Conservation (phyloP, 2,329 filamentous ascomycete genomes). For the Trichoderma lentiforme region DNA sequence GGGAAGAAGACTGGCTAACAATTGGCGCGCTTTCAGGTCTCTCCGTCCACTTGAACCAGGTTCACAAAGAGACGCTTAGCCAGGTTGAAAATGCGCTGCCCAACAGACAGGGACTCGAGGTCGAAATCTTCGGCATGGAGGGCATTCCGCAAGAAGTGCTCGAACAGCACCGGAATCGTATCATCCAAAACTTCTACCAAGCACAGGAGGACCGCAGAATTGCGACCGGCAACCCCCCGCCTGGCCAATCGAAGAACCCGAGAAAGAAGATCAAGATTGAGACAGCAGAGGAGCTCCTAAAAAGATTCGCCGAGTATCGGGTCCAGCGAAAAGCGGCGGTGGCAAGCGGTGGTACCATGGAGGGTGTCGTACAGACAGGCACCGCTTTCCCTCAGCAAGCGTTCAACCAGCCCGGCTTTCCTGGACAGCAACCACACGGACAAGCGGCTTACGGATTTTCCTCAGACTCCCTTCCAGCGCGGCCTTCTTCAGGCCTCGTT, state of each 20-base stretch:
- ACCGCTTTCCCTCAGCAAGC: constrained; percentile 4
- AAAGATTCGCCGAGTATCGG: constrained; percentile 73
- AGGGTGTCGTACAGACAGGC: constrained; percentile 26
- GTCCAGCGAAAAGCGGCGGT: constrained; percentile 60
- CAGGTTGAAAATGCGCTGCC: constrained; percentile 89
- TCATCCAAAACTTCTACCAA: constrained; percentile 81
- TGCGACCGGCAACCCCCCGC: constrained; percentile 77
- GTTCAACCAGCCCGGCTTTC: constrained; percentile 24
- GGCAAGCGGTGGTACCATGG: constrained; percentile 48
- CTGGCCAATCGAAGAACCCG: constrained; percentile 62
- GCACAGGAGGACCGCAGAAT: constrained; percentile 78
- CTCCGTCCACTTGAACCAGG: constrained; percentile 95
- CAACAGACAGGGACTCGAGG: constrained; percentile 78
- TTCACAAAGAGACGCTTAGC: constrained; percentile 89
- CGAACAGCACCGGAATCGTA: constrained; percentile 79
- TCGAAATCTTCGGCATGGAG: constrained; percentile 98
- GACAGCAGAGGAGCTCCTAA: constrained; percentile 72
- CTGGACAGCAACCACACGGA: constrained; percentile 21
- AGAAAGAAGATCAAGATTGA: constrained; percentile 73
- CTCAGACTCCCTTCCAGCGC: constrained; percentile 44
- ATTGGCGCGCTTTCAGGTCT: constrained; percentile 59
- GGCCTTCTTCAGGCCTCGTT: constrained; percentile 40
- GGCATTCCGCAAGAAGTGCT: constrained; percentile 86
- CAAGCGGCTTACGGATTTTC: constrained; percentile 34
- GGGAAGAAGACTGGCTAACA: neutral